Conservation (phyloP, 2,329 filamentous ascomycete genomes). For the Alternaria hordeiaustralica region DNA sequence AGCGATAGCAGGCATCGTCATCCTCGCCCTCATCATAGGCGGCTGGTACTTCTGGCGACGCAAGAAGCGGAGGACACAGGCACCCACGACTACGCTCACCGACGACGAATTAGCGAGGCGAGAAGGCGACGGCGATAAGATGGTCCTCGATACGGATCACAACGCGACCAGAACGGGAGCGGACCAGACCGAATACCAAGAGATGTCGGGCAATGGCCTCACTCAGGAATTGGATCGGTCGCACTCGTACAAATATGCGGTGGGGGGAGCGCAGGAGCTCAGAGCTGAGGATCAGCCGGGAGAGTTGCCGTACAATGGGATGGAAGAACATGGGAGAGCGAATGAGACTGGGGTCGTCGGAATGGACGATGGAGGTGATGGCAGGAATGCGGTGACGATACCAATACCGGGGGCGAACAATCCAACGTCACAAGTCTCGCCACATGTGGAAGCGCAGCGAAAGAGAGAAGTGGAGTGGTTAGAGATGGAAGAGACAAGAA, state of each 20-base stretch:
- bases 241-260: not conserved
- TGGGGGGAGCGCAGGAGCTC: not conserved
- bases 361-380: not conserved
- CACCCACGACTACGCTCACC: not conserved
- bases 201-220: not conserved
- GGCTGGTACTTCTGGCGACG: not conserved
- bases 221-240: not conserved
- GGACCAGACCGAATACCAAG: not conserved
- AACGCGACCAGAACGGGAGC: no score
- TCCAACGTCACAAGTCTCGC: not conserved
- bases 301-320: not conserved
- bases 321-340: not conserved
- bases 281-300: not conserved
- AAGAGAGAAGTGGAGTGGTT: constrained; percentile 13
- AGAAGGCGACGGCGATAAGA: not conserved
- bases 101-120: not conserved
- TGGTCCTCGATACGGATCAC: no score
- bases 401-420: not conserved
- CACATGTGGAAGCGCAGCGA: constrained; percentile 6
- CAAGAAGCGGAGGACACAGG: not conserved
- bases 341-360: not conserved
- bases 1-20: not conserved
- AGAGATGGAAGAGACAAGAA: constrained; percentile 12
- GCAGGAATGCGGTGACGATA: not conserved
- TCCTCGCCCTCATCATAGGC: not conserved